phyloP scores from a whole-genome alignment of 129 eudicot species.

The Dittrichia graveolens region DNA sequence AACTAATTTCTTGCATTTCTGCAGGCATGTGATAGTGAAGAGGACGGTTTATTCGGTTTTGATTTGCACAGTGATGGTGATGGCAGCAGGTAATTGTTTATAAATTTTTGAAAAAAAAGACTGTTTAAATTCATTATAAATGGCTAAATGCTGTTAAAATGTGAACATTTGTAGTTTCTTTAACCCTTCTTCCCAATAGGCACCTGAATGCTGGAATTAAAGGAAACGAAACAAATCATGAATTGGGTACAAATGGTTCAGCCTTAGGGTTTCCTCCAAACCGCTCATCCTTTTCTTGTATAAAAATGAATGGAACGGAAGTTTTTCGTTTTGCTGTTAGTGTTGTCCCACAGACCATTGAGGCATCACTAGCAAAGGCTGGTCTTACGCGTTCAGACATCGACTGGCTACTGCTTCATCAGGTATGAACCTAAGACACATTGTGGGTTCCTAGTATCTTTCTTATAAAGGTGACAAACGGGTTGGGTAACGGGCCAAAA shows the following conservation, averaged over 20 bases:
- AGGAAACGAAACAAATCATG: slow-evolving; percentile 40
- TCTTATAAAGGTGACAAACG: neutral
- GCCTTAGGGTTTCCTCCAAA: slow-evolving; percentile 60
- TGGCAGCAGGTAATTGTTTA: slow-evolving; percentile 56
- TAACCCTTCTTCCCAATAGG: slow-evolving; percentile 36
- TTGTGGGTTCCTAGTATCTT: neutral
- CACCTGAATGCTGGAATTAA: slow-evolving; percentile 68
- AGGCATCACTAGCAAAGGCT: slow-evolving; percentile 72
- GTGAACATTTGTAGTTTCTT: neutral
- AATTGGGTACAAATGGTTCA: slow-evolving; percentile 60
- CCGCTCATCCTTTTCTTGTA: slow-evolving; percentile 56
- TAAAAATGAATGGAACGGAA: slow-evolving; percentile 88
- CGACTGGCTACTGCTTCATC: slow-evolving; percentile 93
- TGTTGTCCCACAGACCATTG: slow-evolving; percentile 80
- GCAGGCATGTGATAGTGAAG: slow-evolving; percentile 79
- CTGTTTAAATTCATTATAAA: slow-evolving; percentile 4
- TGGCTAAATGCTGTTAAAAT: neutral
- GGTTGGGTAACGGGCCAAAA: neutral
- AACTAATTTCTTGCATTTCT: slow-evolving; percentile 21
- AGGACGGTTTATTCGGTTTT: slow-evolving; percentile 85
- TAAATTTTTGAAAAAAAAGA: neutral
- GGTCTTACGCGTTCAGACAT: slow-evolving; percentile 66
- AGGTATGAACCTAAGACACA: slow-evolving; percentile 49
- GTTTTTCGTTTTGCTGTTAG: slow-evolving; percentile 86
- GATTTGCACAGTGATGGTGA: slow-evolving; percentile 96